These are phyloP conservation scores for Nephelium lappaceum DNA, from an alignment of 345 rosid species.

Conservation along the genomic window DNA sequence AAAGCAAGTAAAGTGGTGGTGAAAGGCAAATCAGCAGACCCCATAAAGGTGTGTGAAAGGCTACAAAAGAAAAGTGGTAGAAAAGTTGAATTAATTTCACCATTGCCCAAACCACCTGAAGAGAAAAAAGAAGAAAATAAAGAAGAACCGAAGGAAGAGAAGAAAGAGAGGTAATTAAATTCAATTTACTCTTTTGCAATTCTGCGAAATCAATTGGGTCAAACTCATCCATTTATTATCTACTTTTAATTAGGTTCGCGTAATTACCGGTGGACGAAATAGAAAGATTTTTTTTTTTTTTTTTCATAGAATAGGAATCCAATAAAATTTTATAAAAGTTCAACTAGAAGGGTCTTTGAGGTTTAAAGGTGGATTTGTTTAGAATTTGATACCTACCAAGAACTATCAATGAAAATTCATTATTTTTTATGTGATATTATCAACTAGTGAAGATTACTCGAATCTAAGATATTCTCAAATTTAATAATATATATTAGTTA, in stretches of 20 bases:
- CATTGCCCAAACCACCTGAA: constrained; percentile 57
- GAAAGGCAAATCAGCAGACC: constrained; percentile 71
- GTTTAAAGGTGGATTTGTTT: no score
- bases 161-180: constrained; percentile 57
- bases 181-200: background rate
- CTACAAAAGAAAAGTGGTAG: constrained; percentile 67
- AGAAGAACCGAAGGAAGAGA: constrained; percentile 39
- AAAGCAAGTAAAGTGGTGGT: constrained; percentile 71
- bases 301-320: background rate
- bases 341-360: no score
- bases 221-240: no score
- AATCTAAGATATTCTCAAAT: no score
- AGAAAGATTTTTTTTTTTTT: no score
- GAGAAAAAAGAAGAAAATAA: constrained; percentile 34
- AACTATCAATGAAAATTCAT: no score
- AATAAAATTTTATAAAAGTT: no score
- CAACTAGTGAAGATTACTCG: no score
- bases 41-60: constrained; percentile 59
- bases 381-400: no score
- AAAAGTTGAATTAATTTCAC: constrained; percentile 71
- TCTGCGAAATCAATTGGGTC: no score
- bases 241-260: background rate
- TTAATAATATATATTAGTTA: no score
- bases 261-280: background rate
- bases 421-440: no score